Base-by-base conservation (phyloP, 805 yeast genomes). In the Debaryomyces prosopidis region DNA sequence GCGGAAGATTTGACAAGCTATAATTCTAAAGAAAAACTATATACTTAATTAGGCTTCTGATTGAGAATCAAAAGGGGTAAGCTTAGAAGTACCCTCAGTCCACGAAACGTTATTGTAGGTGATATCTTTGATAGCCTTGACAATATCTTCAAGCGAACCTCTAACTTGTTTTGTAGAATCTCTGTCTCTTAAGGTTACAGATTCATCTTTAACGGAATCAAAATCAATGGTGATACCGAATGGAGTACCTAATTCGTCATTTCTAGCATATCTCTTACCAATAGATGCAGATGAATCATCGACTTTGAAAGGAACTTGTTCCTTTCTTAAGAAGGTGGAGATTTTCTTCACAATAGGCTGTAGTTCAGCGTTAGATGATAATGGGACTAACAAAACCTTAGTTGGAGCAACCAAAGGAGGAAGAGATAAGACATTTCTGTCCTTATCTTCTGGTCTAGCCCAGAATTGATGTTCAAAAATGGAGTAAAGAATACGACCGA, bases 191-290 rank as follows among this genome's bases (percentile, higher is more conserved):
- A 92, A 78, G 30, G 99, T 92, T 54, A 92, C 87, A 11, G 97
- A 84, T 41, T 81, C 81, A 64, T 92, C 97, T 64, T 85, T 81
- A 51, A 87, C 80, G 44, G 96, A 85, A 53, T 92, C 97, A 68
- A 94, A 92, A 70, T 92, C 99, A 58, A 92, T 87, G 53, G 99
- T 92, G 70, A 92, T 82, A 68, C 99, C 99, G 66, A 94, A 94
- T 58, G 99, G 99, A 44, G 98, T 94, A 70, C 99, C 99, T 63
- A 92, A 80, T 76, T 92, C 99, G 71, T 92, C 99, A 69, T 92
- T 92, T 76, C 99, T 88, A 52, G 99, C 90, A 62, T 92, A 92
- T 75, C 99, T 86, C 76, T 91, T 89, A 74, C 99, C 99, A 60
- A 92, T 94, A 27, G 98, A 88, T 16, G 96, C 97, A 55, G 96